These are phyloP conservation scores for Lathyrus aphaca DNA, from an alignment of 306 rosid species.

Conservation along the genomic window DNA sequence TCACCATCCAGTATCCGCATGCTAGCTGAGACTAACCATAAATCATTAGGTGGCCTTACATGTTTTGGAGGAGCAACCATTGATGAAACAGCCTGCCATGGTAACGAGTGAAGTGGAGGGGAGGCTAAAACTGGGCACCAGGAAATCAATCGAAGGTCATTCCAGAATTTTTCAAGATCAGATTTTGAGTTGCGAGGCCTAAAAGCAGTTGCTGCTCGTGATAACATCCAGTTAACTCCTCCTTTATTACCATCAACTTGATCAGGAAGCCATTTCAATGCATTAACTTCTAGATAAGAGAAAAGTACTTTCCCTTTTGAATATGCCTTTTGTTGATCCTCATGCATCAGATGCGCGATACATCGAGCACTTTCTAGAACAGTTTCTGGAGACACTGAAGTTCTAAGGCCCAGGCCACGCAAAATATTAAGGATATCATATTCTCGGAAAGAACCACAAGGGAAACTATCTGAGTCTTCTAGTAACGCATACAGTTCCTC, in stretches of 20 bases:
- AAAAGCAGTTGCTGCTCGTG: slow-evolving; percentile 76
- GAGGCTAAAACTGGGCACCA: slow-evolving; percentile 91
- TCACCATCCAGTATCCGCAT: slow-evolving; percentile 91
- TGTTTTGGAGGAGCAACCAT: slow-evolving; percentile 97
- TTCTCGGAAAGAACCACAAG: slow-evolving; percentile 72
- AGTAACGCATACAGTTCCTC: slow-evolving; percentile 86
- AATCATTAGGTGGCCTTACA: slow-evolving; percentile 71
- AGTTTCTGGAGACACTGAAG: slow-evolving; percentile 78
- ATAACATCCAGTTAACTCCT: slow-evolving; percentile 74
- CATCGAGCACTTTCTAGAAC: slow-evolving; percentile 79
- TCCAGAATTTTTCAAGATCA: slow-evolving; percentile 88
- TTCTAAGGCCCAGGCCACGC: slow-evolving; percentile 85
- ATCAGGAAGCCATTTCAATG: slow-evolving; percentile 86
- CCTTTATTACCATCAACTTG: slow-evolving; percentile 62
- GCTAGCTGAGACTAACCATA: slow-evolving; percentile 98
- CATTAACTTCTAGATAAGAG: slow-evolving; percentile 92
- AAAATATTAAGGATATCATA: slow-evolving; percentile 72
- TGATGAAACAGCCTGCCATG: slow-evolving; percentile 91
- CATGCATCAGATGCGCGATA: slow-evolving; percentile 72
- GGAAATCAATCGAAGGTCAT: slow-evolving; percentile 72
- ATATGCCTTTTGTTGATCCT: slow-evolving; percentile 78
- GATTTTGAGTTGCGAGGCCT: slow-evolving; percentile 66
- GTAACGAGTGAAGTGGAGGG: slow-evolving; percentile 78
- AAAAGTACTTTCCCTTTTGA: slow-evolving; percentile 80
- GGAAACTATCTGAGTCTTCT: slow-evolving; percentile 78